These are phyloP conservation scores for Udeniomyces megalosporus DNA, from an alignment of 768 basidiomycete genomes.

Conservation along the genomic window DNA sequence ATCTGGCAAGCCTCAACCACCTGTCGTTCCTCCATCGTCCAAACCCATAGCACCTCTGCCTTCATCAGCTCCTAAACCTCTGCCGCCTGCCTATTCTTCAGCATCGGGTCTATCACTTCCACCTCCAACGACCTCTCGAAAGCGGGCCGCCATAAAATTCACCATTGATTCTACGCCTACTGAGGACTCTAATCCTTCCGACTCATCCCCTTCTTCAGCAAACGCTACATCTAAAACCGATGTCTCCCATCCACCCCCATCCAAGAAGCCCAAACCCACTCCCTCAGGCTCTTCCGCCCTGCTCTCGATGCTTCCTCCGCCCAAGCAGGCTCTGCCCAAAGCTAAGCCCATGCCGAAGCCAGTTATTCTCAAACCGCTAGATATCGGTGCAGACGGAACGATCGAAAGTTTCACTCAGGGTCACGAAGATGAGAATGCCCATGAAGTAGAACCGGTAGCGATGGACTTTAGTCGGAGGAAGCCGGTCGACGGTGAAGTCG, in stretches of 20 bases:
- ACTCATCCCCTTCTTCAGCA: not conserved
- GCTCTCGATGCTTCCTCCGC: conserved; percentile 16
- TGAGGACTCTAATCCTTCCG: not conserved
- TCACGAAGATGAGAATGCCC: not conserved
- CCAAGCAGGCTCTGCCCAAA: conserved; percentile 7
- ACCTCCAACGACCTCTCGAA: conserved; percentile 3
- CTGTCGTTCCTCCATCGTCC: not conserved
- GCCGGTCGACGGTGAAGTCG: not conserved
- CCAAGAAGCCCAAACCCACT: conserved; percentile 2
- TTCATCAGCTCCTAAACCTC: not conserved
- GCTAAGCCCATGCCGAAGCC: conserved; percentile 10
- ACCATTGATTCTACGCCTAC: not conserved
- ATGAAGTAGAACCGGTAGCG: not conserved
- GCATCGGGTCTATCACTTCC: conserved; percentile 10
- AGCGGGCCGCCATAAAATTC: conserved; percentile 1
- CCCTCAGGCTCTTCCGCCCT: conserved; percentile 5
- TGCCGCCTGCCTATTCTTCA: not conserved
- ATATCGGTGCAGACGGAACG: conserved; percentile 8
- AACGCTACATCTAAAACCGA: not conserved
- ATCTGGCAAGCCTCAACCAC: not conserved
- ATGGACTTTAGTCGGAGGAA: conserved; percentile 10
- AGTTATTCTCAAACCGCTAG: conserved; percentile 4
- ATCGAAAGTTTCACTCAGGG: conserved; percentile 8
- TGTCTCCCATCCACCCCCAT: not conserved
- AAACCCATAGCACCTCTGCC: not conserved